Conservation (phyloP, 345 rosid species). For the Syzygium oleosum region DNA sequence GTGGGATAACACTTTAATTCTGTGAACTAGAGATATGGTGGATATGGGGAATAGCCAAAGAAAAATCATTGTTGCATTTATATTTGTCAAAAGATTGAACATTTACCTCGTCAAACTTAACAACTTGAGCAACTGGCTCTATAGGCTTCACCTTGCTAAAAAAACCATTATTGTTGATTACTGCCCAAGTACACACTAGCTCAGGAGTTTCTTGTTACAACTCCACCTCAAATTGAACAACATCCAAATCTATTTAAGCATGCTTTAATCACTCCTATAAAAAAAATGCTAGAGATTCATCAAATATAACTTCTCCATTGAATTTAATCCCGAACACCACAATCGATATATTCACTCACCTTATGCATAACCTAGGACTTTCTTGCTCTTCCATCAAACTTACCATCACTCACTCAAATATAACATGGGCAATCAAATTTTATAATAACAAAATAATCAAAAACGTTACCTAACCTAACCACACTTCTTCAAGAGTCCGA, state of each 20-base stretch:
- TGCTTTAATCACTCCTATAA: not conserved
- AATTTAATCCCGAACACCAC: not conserved
- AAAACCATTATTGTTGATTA: not conserved
- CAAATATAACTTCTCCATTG: not conserved
- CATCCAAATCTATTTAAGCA: not conserved
- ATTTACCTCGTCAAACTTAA: not conserved
- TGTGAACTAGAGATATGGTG: too few species aligned
- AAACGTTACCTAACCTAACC: not conserved
- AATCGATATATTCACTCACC: not conserved
- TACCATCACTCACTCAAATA: not conserved
- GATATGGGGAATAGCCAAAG: not conserved
- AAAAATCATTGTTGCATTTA: not conserved
- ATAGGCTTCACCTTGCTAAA: not conserved
- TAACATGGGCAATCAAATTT: not conserved
- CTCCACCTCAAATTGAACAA: not conserved
- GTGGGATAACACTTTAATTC: too few species aligned
- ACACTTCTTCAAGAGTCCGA: not conserved
- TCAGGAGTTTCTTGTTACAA: not conserved
- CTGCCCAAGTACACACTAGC: accelerated
- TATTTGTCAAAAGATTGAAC: not conserved
- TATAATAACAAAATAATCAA: accelerated
- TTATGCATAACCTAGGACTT: not conserved
- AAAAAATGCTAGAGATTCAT: not conserved
- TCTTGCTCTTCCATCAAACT: not conserved
- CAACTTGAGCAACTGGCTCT: accelerated